Base-by-base conservation (phyloP, 768 basidiomycete genomes). In the Tephrocybe sp. region DNA sequence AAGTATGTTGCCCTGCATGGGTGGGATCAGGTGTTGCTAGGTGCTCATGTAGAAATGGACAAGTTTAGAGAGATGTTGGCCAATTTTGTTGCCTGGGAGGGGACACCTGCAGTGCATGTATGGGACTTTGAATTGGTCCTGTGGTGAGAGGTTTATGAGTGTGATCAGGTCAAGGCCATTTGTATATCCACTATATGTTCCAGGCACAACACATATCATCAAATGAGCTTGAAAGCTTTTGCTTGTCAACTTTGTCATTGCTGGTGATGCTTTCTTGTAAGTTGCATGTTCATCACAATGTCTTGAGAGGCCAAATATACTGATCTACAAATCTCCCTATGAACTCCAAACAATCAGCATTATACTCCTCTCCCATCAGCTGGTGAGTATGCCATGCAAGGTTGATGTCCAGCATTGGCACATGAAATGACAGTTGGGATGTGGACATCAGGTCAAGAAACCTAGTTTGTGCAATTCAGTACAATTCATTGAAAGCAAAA, bases 331-430 rank as follows among this genome's bases (percentile, higher is more conserved):
- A 75, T n/a, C 73, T 71, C 0, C 75, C 72, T 2, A 81, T 52
- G 73, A n/a, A 36, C 15, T 45, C 64, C 51, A 64, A 62, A 39
- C 78, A 77, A 51, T 84, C 77, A 0, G 53, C 38, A 3, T 61
- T 56, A 58, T 88, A 88, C 33, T 70, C 66, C 1, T 49, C 52
- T 0, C 72, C 71, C 61, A 76, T 69, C 5, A 88, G 72, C 54
- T 87, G 86, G 50, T 89, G 85, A 0, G 84, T 85, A 55, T 90
- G 88, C 86, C 86, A 88, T 3, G 77, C 80, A 18, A 90, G 68
- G 54, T 88, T 86, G 33, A 89, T 86, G 54, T 88, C 85, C 15
- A 88, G 62, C n/a, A 84, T 86, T 11, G 84, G 82, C 2, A 83
- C 81, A 34, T 77, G 69, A 62, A 80, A 74, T 0, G 69, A 60